These are phyloP conservation scores for Kodamaea suecica DNA, from an alignment of 1,139 yeast species.

Conservation along the genomic window DNA sequence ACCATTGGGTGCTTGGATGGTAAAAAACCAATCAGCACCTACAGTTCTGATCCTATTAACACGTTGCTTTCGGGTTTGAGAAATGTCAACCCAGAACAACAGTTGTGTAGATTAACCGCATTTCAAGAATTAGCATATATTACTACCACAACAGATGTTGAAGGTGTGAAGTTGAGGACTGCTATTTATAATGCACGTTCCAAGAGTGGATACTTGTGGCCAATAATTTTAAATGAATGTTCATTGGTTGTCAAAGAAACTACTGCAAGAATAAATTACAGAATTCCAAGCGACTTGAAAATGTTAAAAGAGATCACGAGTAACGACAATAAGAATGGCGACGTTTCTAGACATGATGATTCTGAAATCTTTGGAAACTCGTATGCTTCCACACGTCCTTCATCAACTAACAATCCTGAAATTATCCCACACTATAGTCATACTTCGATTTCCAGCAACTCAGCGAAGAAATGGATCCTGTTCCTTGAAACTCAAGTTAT, in stretches of 20 bases:
- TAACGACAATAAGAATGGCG: conserved; percentile 13
- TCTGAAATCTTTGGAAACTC: conserved; percentile 36
- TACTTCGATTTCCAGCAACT: not conserved
- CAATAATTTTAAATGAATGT: conserved; percentile 58
- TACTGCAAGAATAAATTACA: conserved; percentile 38
- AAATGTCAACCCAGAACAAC: conserved; percentile 41
- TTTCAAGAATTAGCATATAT: conserved; percentile 70
- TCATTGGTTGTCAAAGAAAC: conserved; percentile 49
- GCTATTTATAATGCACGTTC: conserved; percentile 53
- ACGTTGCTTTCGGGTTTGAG: conserved; percentile 73
- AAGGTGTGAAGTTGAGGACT: conserved; percentile 43
- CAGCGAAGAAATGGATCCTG: conserved; percentile 8
- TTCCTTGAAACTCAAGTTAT: conserved; percentile 14
- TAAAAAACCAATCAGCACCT: conserved; percentile 63
- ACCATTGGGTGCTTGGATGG: conserved; percentile 81
- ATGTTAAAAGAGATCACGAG: conserved; percentile 23
- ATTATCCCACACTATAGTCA: conserved; percentile 1
- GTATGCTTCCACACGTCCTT: conserved; percentile 4
- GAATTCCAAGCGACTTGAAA: conserved; percentile 31
- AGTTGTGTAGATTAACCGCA: conserved; percentile 63
- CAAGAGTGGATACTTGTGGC: conserved; percentile 48
- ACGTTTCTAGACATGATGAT: conserved; percentile 11
- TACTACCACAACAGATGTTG: conserved; percentile 48
- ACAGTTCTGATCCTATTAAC: conserved; percentile 68
- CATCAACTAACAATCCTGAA: not conserved